These are phyloP conservation scores for Nemophila menziesii DNA, from an alignment of 257 asterid genomes.

Conservation along the genomic window DNA sequence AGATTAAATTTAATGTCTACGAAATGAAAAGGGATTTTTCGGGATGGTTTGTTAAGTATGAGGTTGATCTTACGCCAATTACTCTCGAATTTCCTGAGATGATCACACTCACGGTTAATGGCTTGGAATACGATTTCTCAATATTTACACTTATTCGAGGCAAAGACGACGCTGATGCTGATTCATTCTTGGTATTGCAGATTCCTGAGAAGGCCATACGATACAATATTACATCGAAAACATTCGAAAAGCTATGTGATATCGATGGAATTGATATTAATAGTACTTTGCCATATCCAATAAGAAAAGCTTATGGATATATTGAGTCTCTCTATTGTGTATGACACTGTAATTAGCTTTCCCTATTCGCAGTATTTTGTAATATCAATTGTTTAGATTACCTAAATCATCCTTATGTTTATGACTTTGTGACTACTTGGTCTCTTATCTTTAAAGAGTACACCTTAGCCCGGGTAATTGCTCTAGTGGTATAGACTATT, in stretches of 20 bases:
- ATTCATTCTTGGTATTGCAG: conserved; percentile 18
- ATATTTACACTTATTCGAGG: conserved; percentile 15
- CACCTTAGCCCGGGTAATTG: no score
- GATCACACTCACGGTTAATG: not conserved
- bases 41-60: conserved; percentile 26
- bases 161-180: conserved; percentile 13
- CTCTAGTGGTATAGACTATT: no score
- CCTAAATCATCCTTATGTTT: no score
- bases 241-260: not conserved
- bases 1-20: conserved; percentile 9
- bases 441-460: no score
- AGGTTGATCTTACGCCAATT: conserved; percentile 17
- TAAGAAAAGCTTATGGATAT: conserved; percentile 4
- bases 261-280: conserved; percentile 8
- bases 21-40: conserved; percentile 22
- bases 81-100: conserved; percentile 8
- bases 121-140: not conserved
- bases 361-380: no score
- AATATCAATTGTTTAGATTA: no score
- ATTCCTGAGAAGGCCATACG: not conserved
- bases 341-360: conserved; percentile 3
- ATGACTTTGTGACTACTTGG: no score
- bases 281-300: not conserved
- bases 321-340: conserved; percentile 16
- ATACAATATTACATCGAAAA: not conserved